Evolutionary conservation across 768 basidiomycete species (phyloP), one percentile per base, ranked within the genome.

Genomic region (Boletus reticuloceps): DNA sequence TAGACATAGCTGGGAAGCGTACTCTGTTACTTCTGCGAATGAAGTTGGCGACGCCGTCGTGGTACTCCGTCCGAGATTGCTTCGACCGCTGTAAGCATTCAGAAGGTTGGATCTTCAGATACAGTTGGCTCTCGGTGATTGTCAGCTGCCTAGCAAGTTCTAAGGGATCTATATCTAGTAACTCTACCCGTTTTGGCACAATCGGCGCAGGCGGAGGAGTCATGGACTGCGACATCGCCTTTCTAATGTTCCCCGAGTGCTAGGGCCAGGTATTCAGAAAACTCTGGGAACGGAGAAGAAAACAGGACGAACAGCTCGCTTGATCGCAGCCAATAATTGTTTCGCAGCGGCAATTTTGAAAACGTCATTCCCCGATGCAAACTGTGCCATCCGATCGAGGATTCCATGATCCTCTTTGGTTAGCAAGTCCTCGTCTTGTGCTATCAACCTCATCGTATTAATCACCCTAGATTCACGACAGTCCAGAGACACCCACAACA

Each of bases 71-170:
- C 52, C 59, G 74, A 19, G 76, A 74, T 55, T 82, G 75, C 47
- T 76, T 78, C 6, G 79, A 84, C 65, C 71, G 82, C 70, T 79
- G 75, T 25, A 88, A 64, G 64, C 84, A 88, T 61, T 88, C 86
- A 36, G 77, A 77, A 2, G 82, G 77, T 49, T 75, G 74, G 59
- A 88, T 86, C 64, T 78, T 78, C 65, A 77, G 75, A 70, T 82
- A 88, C 41, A 85, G 68, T 14, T 75, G 71, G 50, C 78, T 80
- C 65, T 88, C 87, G 61, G 82, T 76, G 58, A 87, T 79, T 0
- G 87, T 88, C 59, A 88, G 67, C 67, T 88, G 86, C 14, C 86
- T 75, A 0, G 86, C 86, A 4, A 88, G 65, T 63, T 88, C 86
- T 44, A 84, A 64, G 0, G 86, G 77, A 58, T 85, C 80, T 44